phyloP scores from a whole-genome alignment of 495 filamentous ascomycete species.

The Aspergillus haitiensis region DNA sequence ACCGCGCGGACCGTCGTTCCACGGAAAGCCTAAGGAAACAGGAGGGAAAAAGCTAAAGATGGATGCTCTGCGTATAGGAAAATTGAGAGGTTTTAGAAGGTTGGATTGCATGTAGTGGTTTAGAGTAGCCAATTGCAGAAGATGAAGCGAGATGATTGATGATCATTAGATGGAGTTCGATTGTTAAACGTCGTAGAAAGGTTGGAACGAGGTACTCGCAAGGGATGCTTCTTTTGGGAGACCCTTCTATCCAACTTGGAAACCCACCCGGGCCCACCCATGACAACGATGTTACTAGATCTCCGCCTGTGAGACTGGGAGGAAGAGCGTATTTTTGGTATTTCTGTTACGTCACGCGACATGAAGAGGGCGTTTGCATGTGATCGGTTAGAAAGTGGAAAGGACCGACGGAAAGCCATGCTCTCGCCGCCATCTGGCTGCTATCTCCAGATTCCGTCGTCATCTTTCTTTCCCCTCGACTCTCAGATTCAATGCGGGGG shows the following conservation, averaged over 20 bases:
- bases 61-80: constrained; percentile 9
- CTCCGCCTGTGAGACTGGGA: background rate
- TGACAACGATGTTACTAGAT: constrained; percentile 9
- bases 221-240: constrained; percentile 16
- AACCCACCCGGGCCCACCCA: constrained; percentile 19
- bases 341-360: constrained; percentile 43
- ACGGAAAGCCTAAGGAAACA: constrained; percentile 7
- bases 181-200: too few relatives aligned
- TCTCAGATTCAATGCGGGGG: constrained; percentile 22
- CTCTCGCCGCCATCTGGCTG: constrained; percentile 21
- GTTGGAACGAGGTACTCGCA: background rate
- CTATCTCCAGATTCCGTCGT: constrained; percentile 30
- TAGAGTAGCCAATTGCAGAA: background rate
- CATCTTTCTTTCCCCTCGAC: constrained; percentile 19
- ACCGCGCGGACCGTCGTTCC: constrained; percentile 13
- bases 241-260: constrained; percentile 13
- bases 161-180: constrained; percentile 33
- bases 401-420: constrained; percentile 17
- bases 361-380: constrained; percentile 38
- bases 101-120: constrained; percentile 1
- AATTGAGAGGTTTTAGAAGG: constrained; percentile 8
- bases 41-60: constrained; percentile 7
- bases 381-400: constrained; percentile 35
- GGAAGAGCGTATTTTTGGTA: constrained; percentile 33
- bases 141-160: constrained; percentile 33